These are phyloP conservation scores for Agrostemma githago DNA, from an alignment of 148 eudicot genomes.

Conservation along the genomic window DNA sequence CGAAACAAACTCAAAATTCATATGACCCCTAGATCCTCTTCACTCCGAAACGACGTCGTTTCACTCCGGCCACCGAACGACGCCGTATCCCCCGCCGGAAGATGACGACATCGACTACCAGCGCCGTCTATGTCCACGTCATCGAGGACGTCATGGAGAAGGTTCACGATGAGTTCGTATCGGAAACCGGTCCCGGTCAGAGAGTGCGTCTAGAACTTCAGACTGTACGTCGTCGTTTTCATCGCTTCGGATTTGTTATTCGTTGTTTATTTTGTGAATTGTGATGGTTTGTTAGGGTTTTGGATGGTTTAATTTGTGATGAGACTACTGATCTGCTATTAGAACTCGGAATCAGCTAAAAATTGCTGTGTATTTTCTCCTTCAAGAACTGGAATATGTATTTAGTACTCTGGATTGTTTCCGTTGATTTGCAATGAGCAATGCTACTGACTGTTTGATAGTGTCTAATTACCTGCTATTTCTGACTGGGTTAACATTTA, in stretches of 20 bases:
- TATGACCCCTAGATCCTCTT: constrained; percentile 20
- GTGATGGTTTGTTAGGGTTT: no score
- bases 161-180: constrained; percentile 79
- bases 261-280: no score
- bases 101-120: constrained; percentile 67
- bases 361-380: no score
- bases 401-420: no score
- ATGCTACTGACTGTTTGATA: not conserved
- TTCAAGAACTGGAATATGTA: no score
- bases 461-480: no score
- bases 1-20: no score
- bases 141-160: constrained; percentile 87
- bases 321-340: no score
- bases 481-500: no score
- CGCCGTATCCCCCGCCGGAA: constrained; percentile 3
- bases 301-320: no score
- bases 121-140: constrained; percentile 72
- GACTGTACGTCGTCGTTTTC: constrained; percentile 39
- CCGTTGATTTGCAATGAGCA: not conserved
- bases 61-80: constrained; percentile 13
- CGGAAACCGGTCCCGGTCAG: constrained; percentile 71
- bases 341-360: no score
- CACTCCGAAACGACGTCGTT: not conserved
- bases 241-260: no score
- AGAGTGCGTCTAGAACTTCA: constrained; percentile 67